Conservation (phyloP, 257 asterid species). For the Pogostemon cablin region DNA sequence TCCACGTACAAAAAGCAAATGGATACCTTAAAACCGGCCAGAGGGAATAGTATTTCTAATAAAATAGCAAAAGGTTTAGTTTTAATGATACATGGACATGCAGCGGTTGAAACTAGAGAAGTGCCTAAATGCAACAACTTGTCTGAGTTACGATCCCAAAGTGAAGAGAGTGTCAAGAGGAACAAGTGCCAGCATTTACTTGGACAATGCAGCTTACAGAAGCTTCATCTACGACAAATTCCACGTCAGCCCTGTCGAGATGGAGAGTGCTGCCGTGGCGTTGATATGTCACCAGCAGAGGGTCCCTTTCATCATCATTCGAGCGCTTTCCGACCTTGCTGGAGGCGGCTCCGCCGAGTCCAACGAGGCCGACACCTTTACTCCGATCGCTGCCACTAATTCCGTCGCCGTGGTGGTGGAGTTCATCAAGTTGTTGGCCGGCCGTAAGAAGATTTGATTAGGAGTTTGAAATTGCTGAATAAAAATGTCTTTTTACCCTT, state of each 20-base stretch:
- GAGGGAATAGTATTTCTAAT: background rate
- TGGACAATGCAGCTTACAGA: conserved; percentile 60
- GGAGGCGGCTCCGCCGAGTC: conserved; percentile 53
- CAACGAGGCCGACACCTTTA: conserved; percentile 54
- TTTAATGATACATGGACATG: no score
- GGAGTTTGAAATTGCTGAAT: no score
- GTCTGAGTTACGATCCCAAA: conserved; percentile 39
- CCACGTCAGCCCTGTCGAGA: conserved; percentile 41
- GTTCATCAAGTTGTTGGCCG: conserved; percentile 40
- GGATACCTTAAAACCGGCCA: no score
- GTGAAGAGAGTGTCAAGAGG: conserved; percentile 43
- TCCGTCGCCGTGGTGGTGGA: conserved; percentile 50
- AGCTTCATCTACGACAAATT: conserved; percentile 40
- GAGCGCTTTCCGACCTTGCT: conserved; percentile 65
- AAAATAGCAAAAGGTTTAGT: no score
- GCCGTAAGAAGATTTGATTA: background rate
- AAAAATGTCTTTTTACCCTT: no score
- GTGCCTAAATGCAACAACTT: conserved; percentile 47
- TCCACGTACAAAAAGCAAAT: no score
- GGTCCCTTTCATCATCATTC: conserved; percentile 51
- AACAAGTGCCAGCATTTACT: conserved; percentile 49
- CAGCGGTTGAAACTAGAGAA: conserved; percentile 41
- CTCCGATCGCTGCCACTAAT: conserved; percentile 49
- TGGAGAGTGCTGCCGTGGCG: conserved; percentile 68
- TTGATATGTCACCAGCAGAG: conserved; percentile 52